These are phyloP conservation scores for Elsinoe fawcettii DNA, from an alignment of 2,329 filamentous ascomycete species.

Conservation along the genomic window DNA sequence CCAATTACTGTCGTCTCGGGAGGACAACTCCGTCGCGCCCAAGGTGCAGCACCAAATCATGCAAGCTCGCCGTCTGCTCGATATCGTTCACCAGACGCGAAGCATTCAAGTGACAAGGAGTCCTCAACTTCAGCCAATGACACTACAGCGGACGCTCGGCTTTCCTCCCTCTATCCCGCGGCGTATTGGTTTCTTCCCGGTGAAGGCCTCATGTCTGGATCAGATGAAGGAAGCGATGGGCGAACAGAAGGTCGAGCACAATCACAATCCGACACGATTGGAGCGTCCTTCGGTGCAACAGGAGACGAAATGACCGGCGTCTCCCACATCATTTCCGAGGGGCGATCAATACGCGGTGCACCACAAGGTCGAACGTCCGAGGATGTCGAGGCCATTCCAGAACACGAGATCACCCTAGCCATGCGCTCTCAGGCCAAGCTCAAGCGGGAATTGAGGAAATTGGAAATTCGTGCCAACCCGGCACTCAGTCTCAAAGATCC, in stretches of 20 bases:
- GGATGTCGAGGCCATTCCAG: neutral
- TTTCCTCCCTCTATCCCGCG: neutral
- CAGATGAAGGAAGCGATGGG: neutral
- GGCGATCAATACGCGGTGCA: no score
- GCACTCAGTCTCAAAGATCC: neutral
- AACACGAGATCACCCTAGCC: neutral
- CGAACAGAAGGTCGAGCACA: neutral
- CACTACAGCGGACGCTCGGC: neutral
- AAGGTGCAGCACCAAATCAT: neutral
- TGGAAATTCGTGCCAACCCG: constrained; percentile 13
- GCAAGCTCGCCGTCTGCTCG: neutral
- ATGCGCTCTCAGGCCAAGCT: neutral
- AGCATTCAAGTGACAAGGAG: neutral
- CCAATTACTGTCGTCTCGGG: neutral
- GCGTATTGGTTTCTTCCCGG: constrained; percentile 3
- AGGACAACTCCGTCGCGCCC: neutral
- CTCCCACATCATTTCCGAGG: neutral
- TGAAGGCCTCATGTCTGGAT: neutral
- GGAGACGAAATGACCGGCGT: neutral
- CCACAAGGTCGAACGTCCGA: neutral
- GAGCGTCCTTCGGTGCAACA: neutral
- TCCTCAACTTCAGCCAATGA: neutral
- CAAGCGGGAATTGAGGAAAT: constrained; percentile 1
- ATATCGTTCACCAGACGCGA: neutral
- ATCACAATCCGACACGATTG: neutral